These are phyloP conservation scores for Aspergillus quadrilineatus DNA, from an alignment of 2,329 filamentous ascomycete genomes.

Conservation along the genomic window DNA sequence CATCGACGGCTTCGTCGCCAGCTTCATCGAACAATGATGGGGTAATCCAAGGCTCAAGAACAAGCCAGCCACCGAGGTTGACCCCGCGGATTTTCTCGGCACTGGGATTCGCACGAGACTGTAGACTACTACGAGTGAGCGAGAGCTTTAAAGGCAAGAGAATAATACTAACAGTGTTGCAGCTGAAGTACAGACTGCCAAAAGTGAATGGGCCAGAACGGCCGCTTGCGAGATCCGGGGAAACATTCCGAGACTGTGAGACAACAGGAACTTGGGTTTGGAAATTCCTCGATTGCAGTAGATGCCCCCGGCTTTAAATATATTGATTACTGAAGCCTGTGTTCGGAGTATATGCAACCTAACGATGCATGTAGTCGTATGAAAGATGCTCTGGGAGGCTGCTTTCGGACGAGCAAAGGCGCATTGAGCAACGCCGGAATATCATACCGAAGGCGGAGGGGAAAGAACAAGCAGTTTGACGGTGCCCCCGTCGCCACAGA, in stretches of 20 bases:
- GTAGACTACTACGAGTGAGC: slow-evolving; percentile 19
- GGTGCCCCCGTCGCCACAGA: neutral
- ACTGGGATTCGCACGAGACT: slow-evolving; percentile 38
- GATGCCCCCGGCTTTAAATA: slow-evolving; percentile 31
- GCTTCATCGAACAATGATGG: slow-evolving; percentile 58
- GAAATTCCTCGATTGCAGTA: slow-evolving; percentile 29
- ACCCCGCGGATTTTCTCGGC: slow-evolving; percentile 60
- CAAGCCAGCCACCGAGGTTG: slow-evolving; percentile 65
- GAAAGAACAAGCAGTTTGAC: neutral
- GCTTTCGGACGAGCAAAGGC: slow-evolving; percentile 11
- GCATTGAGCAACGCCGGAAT: slow-evolving; percentile 3
- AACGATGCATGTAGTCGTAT: neutral
- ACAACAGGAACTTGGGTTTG: slow-evolving; percentile 22
- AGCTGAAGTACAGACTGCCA: slow-evolving; percentile 26
- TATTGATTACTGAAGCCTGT: slow-evolving; percentile 17
- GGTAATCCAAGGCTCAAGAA: slow-evolving; percentile 65
- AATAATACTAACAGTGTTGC: slow-evolving; percentile 27
- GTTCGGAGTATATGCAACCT: slow-evolving; percentile 17
- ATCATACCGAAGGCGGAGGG: neutral
- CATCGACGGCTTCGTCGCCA: slow-evolving; percentile 55
- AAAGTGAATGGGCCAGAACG: slow-evolving; percentile 28
- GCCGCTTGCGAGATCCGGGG: slow-evolving; percentile 25
- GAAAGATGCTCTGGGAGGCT: neutral
- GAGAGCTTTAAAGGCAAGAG: neutral
- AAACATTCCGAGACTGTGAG: slow-evolving; percentile 25